Conservation (phyloP, 2,329 filamentous ascomycete species). For the Alternaria arbusti region DNA sequence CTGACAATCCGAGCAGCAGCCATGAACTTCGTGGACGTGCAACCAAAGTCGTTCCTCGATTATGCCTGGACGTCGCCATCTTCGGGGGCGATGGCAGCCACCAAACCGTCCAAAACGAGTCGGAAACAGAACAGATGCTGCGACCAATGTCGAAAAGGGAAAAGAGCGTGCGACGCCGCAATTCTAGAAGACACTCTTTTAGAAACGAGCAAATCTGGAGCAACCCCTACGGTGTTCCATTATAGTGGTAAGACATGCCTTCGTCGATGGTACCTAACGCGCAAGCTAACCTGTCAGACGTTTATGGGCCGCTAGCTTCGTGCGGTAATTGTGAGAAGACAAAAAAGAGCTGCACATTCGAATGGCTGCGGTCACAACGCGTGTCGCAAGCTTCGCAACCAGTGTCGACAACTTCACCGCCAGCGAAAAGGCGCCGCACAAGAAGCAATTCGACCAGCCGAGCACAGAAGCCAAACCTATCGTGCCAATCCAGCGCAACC, state of each 20-base stretch:
- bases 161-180: conserved; percentile 53
- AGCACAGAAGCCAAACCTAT: conserved; percentile 4
- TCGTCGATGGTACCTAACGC: not conserved
- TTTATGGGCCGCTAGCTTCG: conserved; percentile 42
- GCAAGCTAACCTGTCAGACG: conserved; percentile 35
- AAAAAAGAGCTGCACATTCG: conserved; percentile 54
- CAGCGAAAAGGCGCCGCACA: conserved; percentile 41
- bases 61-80: conserved; percentile 47
- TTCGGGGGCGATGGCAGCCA: conserved; percentile 21
- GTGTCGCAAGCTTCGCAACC: conserved; percentile 36
- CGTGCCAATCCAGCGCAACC: not conserved
- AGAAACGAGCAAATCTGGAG: conserved; percentile 28
- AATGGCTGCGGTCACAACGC: conserved; percentile 51
- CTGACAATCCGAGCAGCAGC: conserved; percentile 29
- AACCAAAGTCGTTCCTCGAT: conserved; percentile 45
- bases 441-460: conserved; percentile 17
- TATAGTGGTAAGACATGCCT: conserved; percentile 40
- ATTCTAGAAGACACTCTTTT: conserved; percentile 45
- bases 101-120: conserved; percentile 41
- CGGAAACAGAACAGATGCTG: conserved; percentile 55
- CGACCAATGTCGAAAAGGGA: conserved; percentile 56
- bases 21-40: conserved; percentile 48
- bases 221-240: conserved; percentile 39
- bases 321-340: conserved; percentile 55
- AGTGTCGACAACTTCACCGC: conserved; percentile 23